These are phyloP conservation scores for Dactylorhiza incarnata DNA, from an alignment of 106 monocot genomes.

Conservation along the genomic window DNA sequence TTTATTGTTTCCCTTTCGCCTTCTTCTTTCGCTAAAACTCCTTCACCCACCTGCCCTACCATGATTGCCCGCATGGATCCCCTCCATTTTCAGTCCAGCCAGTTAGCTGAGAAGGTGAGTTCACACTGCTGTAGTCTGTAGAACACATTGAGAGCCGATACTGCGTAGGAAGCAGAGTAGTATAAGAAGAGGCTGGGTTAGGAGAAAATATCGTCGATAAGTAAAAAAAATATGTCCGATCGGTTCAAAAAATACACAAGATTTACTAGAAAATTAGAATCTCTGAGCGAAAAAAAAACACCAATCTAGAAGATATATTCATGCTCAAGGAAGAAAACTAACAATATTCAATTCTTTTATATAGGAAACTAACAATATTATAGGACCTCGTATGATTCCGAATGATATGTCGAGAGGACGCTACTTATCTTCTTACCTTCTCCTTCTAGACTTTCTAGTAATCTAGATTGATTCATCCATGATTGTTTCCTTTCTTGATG, in stretches of 20 bases:
- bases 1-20: too few relatives aligned
- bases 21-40: too few relatives aligned
- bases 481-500: too few relatives aligned
- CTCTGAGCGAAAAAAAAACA: neutral
- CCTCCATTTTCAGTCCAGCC: conserved; percentile 36
- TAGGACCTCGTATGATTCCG: too few relatives aligned
- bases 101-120: conserved; percentile 27
- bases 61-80: conserved; percentile 37
- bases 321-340: neutral
- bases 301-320: neutral
- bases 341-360: too few relatives aligned
- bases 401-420: too few relatives aligned
- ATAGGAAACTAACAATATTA: too few relatives aligned
- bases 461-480: too few relatives aligned
- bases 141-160: conserved; percentile 39
- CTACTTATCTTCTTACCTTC: too few relatives aligned
- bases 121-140: conserved; percentile 23
- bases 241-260: neutral
- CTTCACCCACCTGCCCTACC: too few relatives aligned
- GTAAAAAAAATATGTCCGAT: neutral
- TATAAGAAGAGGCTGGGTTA: neutral
- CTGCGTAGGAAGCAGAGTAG: conserved; percentile 19
- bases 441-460: too few relatives aligned
- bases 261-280: neutral
- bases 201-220: neutral